These are phyloP conservation scores for Scheffersomyces insectosa DNA, from an alignment of 1,139 yeast genomes.

Conservation along the genomic window DNA sequence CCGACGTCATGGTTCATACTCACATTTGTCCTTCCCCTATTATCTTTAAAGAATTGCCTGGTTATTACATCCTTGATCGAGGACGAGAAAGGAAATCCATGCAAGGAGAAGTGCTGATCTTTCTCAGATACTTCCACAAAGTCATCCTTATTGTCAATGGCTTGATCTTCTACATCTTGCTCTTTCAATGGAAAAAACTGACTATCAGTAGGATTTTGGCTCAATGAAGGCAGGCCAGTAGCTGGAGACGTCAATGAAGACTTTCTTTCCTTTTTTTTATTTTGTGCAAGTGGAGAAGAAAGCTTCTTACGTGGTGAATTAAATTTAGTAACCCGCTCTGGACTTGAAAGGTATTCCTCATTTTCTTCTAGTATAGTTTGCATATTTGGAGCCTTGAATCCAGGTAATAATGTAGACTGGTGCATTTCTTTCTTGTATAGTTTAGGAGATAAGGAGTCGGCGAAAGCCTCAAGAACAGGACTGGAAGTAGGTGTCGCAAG, in stretches of 20 bases:
- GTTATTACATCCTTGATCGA: constrained; percentile 10
- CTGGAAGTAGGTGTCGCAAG: constrained; percentile 2
- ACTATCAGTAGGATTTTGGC: too few relatives aligned
- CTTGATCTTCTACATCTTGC: not conserved
- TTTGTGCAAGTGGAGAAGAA: not conserved
- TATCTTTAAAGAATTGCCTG: constrained; percentile 2
- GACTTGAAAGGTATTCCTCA: constrained; percentile 4
- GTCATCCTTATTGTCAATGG: not conserved
- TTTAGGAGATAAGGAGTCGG: not conserved
- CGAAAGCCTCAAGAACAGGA: not conserved
- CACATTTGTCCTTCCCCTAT: not conserved
- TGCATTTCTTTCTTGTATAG: too few relatives aligned
- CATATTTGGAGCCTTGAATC: constrained; percentile 4
- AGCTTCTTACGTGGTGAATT: not conserved
- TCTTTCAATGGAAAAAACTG: too few relatives aligned
- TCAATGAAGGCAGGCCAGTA: too few relatives aligned
- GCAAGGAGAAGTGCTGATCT: constrained; percentile 14
- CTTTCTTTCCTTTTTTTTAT: too few relatives aligned
- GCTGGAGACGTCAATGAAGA: too few relatives aligned
- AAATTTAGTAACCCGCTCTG: constrained; percentile 2
- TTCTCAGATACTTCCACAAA: not conserved
- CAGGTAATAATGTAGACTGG: not conserved
- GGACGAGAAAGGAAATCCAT: constrained; percentile 19
- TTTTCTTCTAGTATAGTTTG: constrained; percentile 4
- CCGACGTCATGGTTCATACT: not conserved